A percentile compares a stretch with the other conserved stretches of the same genome.
phyloP scores from a whole-genome alignment of 306 rosid genomes.

The Gynostemma pentaphyllum region DNA sequence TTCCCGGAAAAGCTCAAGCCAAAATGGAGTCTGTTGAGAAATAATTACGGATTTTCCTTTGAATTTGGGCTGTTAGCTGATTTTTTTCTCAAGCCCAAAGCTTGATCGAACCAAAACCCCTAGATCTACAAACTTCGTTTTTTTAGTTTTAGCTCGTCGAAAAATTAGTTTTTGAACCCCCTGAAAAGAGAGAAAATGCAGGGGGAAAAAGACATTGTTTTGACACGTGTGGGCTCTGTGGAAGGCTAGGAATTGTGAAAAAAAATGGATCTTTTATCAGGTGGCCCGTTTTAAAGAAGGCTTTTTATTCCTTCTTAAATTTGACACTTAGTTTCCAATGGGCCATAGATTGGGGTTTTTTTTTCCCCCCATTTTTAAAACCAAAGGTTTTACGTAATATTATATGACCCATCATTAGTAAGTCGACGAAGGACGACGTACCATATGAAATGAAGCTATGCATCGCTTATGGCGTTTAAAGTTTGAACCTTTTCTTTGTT shows the following conservation, averaged over 20 bases:
- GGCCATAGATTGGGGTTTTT: neutral
- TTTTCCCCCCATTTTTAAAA: neutral
- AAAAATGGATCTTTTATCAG: neutral
- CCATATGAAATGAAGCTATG: no score
- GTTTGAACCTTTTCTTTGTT: neutral
- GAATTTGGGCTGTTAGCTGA: conserved; percentile 20
- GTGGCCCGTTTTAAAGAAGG: neutral
- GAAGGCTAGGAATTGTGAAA: neutral
- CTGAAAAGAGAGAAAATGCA: neutral
- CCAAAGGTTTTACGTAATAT: neutral
- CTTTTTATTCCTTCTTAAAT: neutral
- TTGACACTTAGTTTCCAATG: neutral
- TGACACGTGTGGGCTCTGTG: neutral
- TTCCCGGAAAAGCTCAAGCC: no score
- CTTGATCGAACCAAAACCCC: conserved; percentile 18
- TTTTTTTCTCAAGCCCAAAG: conserved; percentile 14
- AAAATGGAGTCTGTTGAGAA: neutral
- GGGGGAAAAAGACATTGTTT: neutral
- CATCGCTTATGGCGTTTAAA: neutral
- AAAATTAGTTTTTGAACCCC: neutral
- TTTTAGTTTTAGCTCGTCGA: neutral
- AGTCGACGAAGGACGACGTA: no score
- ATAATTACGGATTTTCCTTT: conserved; percentile 9
- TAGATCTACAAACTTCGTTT: neutral
- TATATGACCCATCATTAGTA: no score